These are phyloP conservation scores for Adansonia madagascariensis DNA, from an alignment of 441 rosid genomes.

Conservation along the genomic window DNA sequence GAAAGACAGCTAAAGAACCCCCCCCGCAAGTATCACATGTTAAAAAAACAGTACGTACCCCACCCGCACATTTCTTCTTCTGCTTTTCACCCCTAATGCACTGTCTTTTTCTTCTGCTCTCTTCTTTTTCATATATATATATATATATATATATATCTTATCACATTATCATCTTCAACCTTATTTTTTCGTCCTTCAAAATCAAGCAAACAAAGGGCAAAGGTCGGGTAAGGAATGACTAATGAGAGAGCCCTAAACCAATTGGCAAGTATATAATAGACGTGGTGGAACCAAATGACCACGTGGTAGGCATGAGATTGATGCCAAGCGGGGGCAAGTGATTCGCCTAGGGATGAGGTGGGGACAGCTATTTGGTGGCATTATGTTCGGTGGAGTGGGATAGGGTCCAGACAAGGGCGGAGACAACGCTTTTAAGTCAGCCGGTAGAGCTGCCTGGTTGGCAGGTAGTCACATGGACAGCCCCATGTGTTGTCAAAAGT, in stretches of 20 bases:
- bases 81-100: too few relatives aligned
- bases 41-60: neutral
- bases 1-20: neutral
- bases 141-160: neutral
- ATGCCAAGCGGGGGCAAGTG: constrained; percentile 33
- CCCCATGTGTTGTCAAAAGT: constrained; percentile 46
- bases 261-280: neutral
- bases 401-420: constrained; percentile 24
- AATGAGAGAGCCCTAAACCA: neutral
- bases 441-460: constrained; percentile 51
- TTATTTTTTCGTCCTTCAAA: neutral
- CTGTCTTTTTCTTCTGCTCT: neutral
- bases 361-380: constrained; percentile 27
- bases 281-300: neutral
- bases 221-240: neutral
- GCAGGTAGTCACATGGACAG: constrained; percentile 51
- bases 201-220: neutral
- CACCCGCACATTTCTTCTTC: neutral
- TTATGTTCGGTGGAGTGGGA: constrained; percentile 15
- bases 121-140: neutral
- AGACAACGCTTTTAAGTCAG: constrained; percentile 48
- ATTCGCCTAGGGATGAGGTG: neutral
- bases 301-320: neutral
- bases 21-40: neutral
- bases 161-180: neutral